Conservation (phyloP, 495 filamentous ascomycete genomes). For the Daldinia vernicosa region DNA sequence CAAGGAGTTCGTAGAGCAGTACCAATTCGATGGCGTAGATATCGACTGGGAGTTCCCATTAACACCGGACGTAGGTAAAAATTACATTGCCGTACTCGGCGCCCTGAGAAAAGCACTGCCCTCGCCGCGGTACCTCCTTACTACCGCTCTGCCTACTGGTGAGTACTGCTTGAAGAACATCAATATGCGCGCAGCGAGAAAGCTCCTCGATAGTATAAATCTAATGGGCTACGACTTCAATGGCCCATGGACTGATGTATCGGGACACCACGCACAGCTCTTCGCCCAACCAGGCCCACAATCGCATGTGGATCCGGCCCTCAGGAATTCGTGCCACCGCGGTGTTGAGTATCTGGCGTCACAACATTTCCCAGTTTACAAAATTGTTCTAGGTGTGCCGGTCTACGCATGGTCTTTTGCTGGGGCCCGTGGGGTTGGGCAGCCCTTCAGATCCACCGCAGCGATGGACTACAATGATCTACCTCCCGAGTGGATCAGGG, state of each 20-base stretch:
- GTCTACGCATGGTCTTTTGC: conserved; percentile 79
- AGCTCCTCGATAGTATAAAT: conserved; percentile 75
- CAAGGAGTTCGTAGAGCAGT: conserved; percentile 67
- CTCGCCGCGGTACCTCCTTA: conserved; percentile 68
- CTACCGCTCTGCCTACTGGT: conserved; percentile 76
- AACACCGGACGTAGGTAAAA: conserved; percentile 65
- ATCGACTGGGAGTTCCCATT: conserved; percentile 87
- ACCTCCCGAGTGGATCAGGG: conserved; percentile 63
- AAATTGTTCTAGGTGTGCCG: conserved; percentile 78
- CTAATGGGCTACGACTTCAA: conserved; percentile 89
- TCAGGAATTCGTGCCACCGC: conserved; percentile 64
- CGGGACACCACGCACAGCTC: conserved; percentile 79
- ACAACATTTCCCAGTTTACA: conserved; percentile 67
- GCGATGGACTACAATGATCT: conserved; percentile 72
- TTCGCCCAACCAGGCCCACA: conserved; percentile 56
- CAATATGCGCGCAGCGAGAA: conserved; percentile 64
- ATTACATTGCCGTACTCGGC: conserved; percentile 73
- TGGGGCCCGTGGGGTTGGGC: conserved; percentile 65
- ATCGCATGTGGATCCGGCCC: conserved; percentile 45
- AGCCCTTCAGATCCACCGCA: conserved; percentile 62
- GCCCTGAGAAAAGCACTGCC: conserved; percentile 68
- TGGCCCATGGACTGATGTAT: conserved; percentile 72
- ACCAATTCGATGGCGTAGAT: conserved; percentile 78
- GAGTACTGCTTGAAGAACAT: conserved; percentile 79
- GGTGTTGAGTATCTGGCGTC: conserved; percentile 68